Percentiles rank a stretch among this genome's conserved stretches.
These are phyloP conservation scores for Dovyalis caffra DNA, from an alignment of 345 rosid species.

Conservation along the genomic window DNA sequence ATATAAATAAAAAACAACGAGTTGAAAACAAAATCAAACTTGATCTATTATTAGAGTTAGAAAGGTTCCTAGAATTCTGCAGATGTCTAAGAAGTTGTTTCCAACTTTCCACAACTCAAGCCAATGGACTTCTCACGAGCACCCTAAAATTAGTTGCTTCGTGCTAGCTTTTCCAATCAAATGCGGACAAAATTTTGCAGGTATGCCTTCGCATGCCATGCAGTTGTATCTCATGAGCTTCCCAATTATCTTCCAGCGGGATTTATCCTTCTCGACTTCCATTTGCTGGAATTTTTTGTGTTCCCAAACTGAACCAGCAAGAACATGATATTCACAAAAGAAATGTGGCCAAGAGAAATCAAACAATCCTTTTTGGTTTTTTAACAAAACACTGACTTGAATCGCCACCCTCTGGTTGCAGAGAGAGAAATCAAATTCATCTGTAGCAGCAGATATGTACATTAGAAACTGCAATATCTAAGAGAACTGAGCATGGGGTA, in stretches of 20 bases:
- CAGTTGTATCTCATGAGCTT: conserved; percentile 28
- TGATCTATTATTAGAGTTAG: conserved; percentile 43
- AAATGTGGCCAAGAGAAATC: conserved; percentile 22
- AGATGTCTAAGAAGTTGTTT: conserved; percentile 30
- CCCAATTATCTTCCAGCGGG: conserved; percentile 12
- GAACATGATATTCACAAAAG: conserved; percentile 32
- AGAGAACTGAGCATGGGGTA: conserved; percentile 3
- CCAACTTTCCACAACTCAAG: conserved; percentile 13
- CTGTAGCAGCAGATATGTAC: conserved; percentile 37
- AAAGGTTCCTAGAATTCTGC: conserved; percentile 46
- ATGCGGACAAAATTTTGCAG: conserved; percentile 49
- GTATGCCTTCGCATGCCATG: conserved; percentile 46
- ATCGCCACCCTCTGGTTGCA: conserved; percentile 16
- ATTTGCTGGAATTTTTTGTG: conserved; percentile 14
- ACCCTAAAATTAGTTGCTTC: conserved; percentile 41
- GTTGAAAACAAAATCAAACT: conserved; percentile 23
- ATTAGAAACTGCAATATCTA: conserved; percentile 20
- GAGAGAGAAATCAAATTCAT: conserved; percentile 19
- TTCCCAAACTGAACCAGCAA: conserved; percentile 18
- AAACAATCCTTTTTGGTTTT: conserved; percentile 7
- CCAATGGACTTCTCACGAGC: conserved; percentile 28
- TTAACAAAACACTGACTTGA: conserved; percentile 7
- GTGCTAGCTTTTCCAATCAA: conserved; percentile 38
- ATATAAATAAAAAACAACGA: background rate
- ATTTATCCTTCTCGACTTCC: conserved; percentile 10